Conservation (phyloP, 805 yeast genomes). For the Candida manassasensis region DNA sequence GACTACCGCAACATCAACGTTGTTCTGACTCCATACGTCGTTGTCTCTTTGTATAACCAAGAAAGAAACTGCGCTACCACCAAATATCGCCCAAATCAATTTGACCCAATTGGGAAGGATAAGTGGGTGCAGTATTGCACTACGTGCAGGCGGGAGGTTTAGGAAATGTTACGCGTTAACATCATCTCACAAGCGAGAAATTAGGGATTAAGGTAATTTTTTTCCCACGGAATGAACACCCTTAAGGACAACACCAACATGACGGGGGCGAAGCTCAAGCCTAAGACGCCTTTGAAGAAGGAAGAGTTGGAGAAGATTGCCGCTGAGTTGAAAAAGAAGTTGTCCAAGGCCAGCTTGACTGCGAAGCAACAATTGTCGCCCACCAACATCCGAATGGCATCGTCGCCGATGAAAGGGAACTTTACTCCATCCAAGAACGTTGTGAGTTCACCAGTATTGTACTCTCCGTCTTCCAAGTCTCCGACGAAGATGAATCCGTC, state of each 20-base stretch:
- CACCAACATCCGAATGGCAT: conserved; percentile 7
- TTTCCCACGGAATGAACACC: conserved; percentile 15
- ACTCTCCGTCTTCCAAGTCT: conserved; percentile 35
- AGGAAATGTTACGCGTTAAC: conserved; percentile 2
- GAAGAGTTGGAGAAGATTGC: conserved; percentile 44
- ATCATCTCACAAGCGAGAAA: conserved; percentile 1
- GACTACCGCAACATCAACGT: no score
- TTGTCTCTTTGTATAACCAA: no score
- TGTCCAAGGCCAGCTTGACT: conserved; percentile 40
- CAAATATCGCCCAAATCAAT: no score
- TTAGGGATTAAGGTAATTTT: not conserved
- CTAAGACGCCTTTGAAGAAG: conserved; percentile 36
- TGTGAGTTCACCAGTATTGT: conserved; percentile 19
- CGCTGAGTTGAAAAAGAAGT: conserved; percentile 36
- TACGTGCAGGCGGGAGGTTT: not conserved
- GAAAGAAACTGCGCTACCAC: no score
- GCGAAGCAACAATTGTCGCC: conserved; percentile 33
- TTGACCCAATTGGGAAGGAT: conserved; percentile 4
- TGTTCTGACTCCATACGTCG: no score
- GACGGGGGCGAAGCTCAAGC: conserved; percentile 4
- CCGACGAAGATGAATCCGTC: conserved; percentile 32
- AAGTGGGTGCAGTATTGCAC: not conserved
- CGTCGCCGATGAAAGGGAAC: conserved; percentile 30
- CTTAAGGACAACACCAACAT: conserved; percentile 19
- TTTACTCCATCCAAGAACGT: conserved; percentile 3